Evolutionary conservation across 345 rosid genomes (phyloP).

Genomic region (Adansonia digitata): DNA sequence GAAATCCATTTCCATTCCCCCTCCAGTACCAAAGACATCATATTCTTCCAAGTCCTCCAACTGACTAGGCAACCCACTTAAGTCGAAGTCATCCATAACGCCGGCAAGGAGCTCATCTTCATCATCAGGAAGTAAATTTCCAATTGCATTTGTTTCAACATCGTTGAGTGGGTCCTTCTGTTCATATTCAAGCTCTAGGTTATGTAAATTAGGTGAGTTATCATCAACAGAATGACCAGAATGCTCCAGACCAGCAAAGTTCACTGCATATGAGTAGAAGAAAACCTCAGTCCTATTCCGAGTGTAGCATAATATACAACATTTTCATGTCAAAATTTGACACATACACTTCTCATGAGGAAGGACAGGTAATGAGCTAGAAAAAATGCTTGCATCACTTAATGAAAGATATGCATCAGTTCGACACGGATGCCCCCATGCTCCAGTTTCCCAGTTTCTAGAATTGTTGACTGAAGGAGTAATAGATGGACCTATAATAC

Average conservation of each 20-base stretch:
- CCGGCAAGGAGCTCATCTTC: constrained; percentile 90
- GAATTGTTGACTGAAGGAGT: constrained; percentile 30
- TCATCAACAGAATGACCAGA: constrained; percentile 43
- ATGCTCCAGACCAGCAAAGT: constrained; percentile 45
- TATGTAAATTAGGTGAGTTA: constrained; percentile 39
- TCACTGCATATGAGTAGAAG: constrained; percentile 49
- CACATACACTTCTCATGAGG: constrained; percentile 64
- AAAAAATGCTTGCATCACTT: constrained; percentile 69
- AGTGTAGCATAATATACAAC: neutral
- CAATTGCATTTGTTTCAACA: constrained; percentile 43
- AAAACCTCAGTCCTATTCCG: constrained; percentile 11
- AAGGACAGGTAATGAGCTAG: constrained; percentile 79
- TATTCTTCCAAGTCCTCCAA: constrained; percentile 77
- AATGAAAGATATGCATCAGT: constrained; percentile 33
- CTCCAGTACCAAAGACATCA: constrained; percentile 79
- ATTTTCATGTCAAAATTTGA: constrained; percentile 12
- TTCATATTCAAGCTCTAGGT: constrained; percentile 42
- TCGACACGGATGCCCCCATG: constrained; percentile 48
- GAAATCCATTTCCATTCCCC: constrained; percentile 81
- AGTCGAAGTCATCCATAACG: constrained; percentile 68
- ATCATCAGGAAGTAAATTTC: constrained; percentile 66
- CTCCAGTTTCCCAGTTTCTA: constrained; percentile 32
- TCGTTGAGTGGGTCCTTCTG: constrained; percentile 46
- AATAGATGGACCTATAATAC: constrained; percentile 33
- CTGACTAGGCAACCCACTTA: constrained; percentile 51